Evolutionary conservation across 1,284 basidiomycete genomes (phyloP).

Genomic region (Bjerkandera adusta): DNA sequence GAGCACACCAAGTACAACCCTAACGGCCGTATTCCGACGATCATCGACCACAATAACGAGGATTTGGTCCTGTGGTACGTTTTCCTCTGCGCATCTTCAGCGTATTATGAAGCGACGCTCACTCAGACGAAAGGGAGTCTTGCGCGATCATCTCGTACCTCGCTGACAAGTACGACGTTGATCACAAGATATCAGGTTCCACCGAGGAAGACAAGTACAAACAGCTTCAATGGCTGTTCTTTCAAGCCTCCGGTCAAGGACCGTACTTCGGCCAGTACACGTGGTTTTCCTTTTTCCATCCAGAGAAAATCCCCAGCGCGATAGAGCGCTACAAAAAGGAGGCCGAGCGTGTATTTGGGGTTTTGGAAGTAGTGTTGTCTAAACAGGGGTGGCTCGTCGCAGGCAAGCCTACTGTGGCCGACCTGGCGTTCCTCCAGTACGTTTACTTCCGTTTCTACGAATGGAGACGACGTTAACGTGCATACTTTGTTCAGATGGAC

Average conservation of each 20-base stretch:
- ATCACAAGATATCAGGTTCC: conserved; percentile 56
- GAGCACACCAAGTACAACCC: conserved; percentile 22
- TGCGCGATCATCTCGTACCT: conserved; percentile 69
- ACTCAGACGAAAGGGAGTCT: conserved; percentile 52
- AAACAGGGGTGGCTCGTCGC: conserved; percentile 8
- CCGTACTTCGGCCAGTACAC: conserved; percentile 25
- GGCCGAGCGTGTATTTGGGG: conserved; percentile 29
- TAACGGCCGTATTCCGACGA: conserved; percentile 28
- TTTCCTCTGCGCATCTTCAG: background rate
- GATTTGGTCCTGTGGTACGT: conserved; percentile 19
- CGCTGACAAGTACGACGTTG: conserved; percentile 55
- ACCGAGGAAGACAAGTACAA: conserved; percentile 18
- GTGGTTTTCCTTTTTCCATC: conserved; percentile 27
- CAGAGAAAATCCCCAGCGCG: conserved; percentile 20
- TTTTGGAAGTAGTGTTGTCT: conserved; percentile 29
- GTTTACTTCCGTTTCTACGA: no score
- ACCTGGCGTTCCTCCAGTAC: conserved; percentile 20
- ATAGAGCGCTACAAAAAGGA: conserved; percentile 33
- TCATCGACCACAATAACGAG: conserved; percentile 30
- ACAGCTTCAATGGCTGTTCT: conserved; percentile 10
- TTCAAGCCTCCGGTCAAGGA: conserved; percentile 13
- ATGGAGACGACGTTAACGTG: background rate
- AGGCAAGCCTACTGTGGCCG: conserved; percentile 23
- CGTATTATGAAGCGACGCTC: background rate
- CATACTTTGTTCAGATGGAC: conserved; percentile 4